These are phyloP conservation scores for Pseudocercospora cruenta DNA, from an alignment of 2,329 filamentous ascomycete genomes.

Conservation along the genomic window DNA sequence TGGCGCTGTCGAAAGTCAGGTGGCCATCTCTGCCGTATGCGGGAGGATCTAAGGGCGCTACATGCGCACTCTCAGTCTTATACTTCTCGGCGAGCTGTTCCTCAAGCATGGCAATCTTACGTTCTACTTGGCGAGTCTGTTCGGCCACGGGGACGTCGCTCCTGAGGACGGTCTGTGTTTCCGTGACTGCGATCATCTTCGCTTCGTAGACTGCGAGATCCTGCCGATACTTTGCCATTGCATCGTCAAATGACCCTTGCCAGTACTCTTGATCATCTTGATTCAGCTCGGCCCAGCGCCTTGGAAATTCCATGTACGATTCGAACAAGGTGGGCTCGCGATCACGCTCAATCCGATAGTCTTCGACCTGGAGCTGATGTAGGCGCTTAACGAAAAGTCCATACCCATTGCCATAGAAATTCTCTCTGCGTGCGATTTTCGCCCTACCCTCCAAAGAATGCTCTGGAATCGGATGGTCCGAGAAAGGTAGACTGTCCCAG, in stretches of 20 bases:
- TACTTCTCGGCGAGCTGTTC: constrained; percentile 36
- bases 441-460: constrained; percentile 27
- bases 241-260: constrained; percentile 35
- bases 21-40: constrained; percentile 34
- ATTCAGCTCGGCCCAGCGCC: constrained; percentile 33
- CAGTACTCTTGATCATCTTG: constrained; percentile 33
- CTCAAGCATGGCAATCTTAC: constrained; percentile 36
- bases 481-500: constrained; percentile 30
- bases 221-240: constrained; percentile 33
- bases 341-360: constrained; percentile 31
- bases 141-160: constrained; percentile 27
- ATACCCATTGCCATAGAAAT: constrained; percentile 35
- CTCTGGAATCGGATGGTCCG: constrained; percentile 28
- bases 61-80: constrained; percentile 28
- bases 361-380: constrained; percentile 27
- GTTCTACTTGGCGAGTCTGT: constrained; percentile 30
- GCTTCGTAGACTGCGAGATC: constrained; percentile 37
- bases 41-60: constrained; percentile 30
- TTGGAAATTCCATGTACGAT: constrained; percentile 34
- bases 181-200: constrained; percentile 33
- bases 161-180: constrained; percentile 30
- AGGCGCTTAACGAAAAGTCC: constrained; percentile 34
- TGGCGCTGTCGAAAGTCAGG: constrained; percentile 30
- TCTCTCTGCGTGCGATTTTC: constrained; percentile 14
- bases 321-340: constrained; percentile 35